These are phyloP conservation scores for Aspergillus baeticus DNA, from an alignment of 495 filamentous ascomycete species.

Conservation along the genomic window DNA sequence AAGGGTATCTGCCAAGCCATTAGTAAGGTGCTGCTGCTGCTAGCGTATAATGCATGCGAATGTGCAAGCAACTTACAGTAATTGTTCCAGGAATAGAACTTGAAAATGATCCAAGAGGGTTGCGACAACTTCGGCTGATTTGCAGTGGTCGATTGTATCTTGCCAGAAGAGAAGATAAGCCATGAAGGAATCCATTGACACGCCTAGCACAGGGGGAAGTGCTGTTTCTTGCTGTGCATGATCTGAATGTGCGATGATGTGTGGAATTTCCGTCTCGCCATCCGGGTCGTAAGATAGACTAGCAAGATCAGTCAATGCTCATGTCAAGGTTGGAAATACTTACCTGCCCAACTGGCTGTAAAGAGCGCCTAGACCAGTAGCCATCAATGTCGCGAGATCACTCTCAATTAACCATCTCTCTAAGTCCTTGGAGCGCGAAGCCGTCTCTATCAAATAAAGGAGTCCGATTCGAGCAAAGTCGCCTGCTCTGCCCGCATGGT, in stretches of 20 bases:
- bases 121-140: conserved; percentile 84
- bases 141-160: conserved; percentile 93
- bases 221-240: conserved; percentile 49
- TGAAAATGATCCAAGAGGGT: conserved; percentile 96
- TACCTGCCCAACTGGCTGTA: conserved; percentile 93
- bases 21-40: not conserved
- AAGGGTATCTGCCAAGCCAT: conserved; percentile 70
- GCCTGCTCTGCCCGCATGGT: conserved; percentile 86
- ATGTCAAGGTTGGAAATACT: conserved; percentile 8
- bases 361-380: conserved; percentile 87
- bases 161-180: conserved; percentile 98
- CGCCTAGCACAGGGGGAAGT: conserved; percentile 57
- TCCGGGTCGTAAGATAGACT: conserved; percentile 35
- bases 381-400: conserved; percentile 95
- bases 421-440: conserved; percentile 73
- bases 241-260: conserved; percentile 83
- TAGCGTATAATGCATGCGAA: too few species aligned
- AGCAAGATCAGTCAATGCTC: not conserved
- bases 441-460: conserved; percentile 92
- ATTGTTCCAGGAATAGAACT: conserved; percentile 90
- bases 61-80: conserved; percentile 62
- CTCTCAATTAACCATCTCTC: conserved; percentile 97
- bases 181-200: conserved; percentile 86
- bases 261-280: conserved; percentile 65
- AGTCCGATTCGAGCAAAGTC: conserved; percentile 97